Evolutionary conservation across 169 alveolate species (phyloP).

Genomic region (Babesia caballi): DNA sequence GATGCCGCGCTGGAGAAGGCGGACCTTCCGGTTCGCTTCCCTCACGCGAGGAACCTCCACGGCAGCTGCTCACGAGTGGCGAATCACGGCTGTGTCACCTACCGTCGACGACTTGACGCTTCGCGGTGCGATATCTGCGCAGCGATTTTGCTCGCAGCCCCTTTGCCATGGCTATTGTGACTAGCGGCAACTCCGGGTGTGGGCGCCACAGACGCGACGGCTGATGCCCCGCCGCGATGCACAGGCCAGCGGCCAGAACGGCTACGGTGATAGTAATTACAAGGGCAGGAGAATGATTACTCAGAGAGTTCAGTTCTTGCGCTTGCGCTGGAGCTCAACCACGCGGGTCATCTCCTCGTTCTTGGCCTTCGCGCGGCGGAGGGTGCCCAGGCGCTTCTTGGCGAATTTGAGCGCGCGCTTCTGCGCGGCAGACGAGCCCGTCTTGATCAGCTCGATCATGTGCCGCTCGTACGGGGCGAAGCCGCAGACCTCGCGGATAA

Average conservation of each 20-base stretch:
- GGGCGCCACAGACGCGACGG: too few species aligned
- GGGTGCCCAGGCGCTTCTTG: slow-evolving; percentile 98
- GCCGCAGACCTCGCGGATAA: slow-evolving; percentile 96
- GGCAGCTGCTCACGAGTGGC: slow-evolving; percentile 6
- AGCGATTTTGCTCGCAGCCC: slow-evolving; percentile 78
- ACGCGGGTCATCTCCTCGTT: slow-evolving; percentile 88
- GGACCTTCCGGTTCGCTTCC: slow-evolving; percentile 52
- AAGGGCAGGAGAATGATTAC: too few species aligned
- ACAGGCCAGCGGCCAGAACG: too few species aligned
- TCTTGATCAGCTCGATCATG: slow-evolving; percentile 95
- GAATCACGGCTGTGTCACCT: background rate
- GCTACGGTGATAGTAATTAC: too few species aligned
- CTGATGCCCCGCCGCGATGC: too few species aligned
- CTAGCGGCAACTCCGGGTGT: too few species aligned
- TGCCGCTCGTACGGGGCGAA: slow-evolving; percentile 98
- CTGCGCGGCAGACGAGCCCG: slow-evolving; percentile 94
- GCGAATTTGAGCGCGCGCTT: slow-evolving; percentile 98
- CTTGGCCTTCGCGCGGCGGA: slow-evolving; percentile 96
- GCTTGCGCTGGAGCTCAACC: slow-evolving; percentile 86
- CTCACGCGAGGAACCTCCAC: slow-evolving; percentile 23
- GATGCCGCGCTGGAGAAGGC: slow-evolving; percentile 44
- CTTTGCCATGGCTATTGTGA: slow-evolving; percentile 66
- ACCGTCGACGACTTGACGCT: slow-evolving; percentile 74
- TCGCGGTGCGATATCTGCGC: slow-evolving; percentile 76
- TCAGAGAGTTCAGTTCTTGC: slow-evolving; percentile 17